Conservation (phyloP, 352 stramenopile species). For the Phytophthora parvispora region DNA sequence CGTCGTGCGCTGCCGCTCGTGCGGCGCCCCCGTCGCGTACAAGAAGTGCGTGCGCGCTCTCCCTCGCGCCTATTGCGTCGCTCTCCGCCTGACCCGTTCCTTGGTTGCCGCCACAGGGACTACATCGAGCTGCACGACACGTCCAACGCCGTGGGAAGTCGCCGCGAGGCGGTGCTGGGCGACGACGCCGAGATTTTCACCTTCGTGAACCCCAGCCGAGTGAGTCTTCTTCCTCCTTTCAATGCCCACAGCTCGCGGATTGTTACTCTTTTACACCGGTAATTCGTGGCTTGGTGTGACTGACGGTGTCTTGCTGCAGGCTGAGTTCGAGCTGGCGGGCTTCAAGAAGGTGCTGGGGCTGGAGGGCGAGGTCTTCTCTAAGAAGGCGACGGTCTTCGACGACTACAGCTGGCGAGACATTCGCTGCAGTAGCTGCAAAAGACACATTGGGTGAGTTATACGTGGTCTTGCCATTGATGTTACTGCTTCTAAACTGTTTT, state of each 20-base stretch:
- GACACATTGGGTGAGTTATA: constrained; percentile 72
- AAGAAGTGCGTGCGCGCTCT: constrained; percentile 57
- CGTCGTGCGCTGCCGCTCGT: constrained; percentile 81
- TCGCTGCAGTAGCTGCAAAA: constrained; percentile 78
- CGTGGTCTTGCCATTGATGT: neutral
- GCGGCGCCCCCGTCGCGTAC: constrained; percentile 69
- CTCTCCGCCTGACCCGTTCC: constrained; percentile 14
- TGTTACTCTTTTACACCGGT: neutral
- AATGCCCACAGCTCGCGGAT: neutral
- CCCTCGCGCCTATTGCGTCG: neutral
- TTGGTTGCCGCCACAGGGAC: constrained; percentile 48
- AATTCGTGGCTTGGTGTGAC: no score
- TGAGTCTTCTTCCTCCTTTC: constrained; percentile 24
- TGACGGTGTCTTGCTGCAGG: no score
- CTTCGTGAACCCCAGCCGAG: constrained; percentile 80
- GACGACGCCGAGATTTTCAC: constrained; percentile 71
- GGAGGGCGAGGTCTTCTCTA: constrained; percentile 73
- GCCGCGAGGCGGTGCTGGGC: constrained; percentile 60
- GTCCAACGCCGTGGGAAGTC: constrained; percentile 73
- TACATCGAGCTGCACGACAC: constrained; percentile 79
- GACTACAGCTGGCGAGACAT: constrained; percentile 87
- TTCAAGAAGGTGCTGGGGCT: constrained; percentile 73
- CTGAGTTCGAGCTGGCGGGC: constrained; percentile 82
- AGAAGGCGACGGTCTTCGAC: constrained; percentile 84
- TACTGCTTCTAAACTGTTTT: neutral